Base-by-base conservation (phyloP, 495 filamentous ascomycete species). In the Penicillium cinerascens region DNA sequence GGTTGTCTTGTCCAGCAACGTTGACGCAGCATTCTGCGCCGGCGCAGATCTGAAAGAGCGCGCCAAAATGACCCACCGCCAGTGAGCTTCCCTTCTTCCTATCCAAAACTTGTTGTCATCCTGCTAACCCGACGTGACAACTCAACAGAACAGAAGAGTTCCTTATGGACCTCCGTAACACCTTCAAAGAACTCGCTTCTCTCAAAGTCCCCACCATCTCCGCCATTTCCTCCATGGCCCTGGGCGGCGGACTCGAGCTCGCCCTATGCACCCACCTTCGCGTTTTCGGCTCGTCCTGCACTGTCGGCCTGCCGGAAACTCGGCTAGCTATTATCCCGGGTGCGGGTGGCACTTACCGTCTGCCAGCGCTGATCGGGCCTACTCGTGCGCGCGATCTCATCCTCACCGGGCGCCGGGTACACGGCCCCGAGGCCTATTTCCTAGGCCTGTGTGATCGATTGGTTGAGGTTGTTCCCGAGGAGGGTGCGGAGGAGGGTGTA, bases 11-110 rank as follows among this genome's bases (percentile, higher is more conserved):
- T 86, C 85, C 11, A 91, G 86, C 55, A 88, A 87, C 6, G 75
- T 86, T 16, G 89, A 96, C 38, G 74, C 79, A 2, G 83, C 82
- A 47, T 98, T 98, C 71, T 97, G 92, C 71, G 91, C 95, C 0
- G 93, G 93, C 26, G 93, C 93, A 1, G 92, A 98, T 58, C 68
- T 98, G 51, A 97, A 96, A 64, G 93, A 97, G 75, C 77, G 92
- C 18, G 79, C 78, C 27, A 77, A 73, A 0, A 90, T 97, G 68
- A 87, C 79, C 3, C 74, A 69, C 47, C 82, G 87, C 47, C 85
- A 96, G 84, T 83, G 59, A 36, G 70, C 21, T 16, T 15, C 8
- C 13, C 23, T 27, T 15, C 1, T 3, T 10, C 26, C 51, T 55
- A 44, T 47, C 42, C 22, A n/a, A 8, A 23, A 3, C 3, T 22